Percentiles rank a stretch among this genome's conserved stretches.
These are phyloP conservation scores for Venturia effusa DNA, from an alignment of 2,329 filamentous ascomycete species.

Conservation along the genomic window DNA sequence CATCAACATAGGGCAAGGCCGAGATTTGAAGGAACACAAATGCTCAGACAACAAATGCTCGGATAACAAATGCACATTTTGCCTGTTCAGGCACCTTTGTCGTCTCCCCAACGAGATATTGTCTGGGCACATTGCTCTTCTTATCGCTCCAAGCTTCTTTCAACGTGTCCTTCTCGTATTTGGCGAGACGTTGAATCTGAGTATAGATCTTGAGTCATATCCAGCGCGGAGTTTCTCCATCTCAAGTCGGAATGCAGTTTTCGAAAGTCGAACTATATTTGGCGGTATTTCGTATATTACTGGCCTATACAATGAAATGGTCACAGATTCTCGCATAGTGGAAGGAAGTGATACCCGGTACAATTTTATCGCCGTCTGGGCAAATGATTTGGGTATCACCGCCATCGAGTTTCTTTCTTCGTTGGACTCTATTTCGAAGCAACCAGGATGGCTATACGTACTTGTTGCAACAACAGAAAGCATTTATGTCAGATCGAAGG, in stretches of 20 bases:
- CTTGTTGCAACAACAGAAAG: background rate
- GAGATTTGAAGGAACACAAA: slow-evolving; percentile 13
- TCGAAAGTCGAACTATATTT: background rate
- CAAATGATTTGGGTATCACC: background rate
- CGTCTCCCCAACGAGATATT: background rate
- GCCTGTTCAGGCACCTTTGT: too few relatives aligned
- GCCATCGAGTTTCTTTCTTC: background rate
- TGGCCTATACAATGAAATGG: background rate
- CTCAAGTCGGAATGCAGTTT: background rate
- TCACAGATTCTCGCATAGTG: background rate
- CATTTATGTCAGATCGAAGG: background rate
- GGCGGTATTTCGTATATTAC: background rate
- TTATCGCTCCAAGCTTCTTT: background rate
- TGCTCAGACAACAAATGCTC: slow-evolving; percentile 10
- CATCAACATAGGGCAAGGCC: background rate
- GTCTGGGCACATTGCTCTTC: background rate
- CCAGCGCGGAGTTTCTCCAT: background rate
- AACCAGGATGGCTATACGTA: background rate
- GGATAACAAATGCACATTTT: too few relatives aligned
- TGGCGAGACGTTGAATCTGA: background rate
- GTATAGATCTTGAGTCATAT: background rate
- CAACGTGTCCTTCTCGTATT: background rate
- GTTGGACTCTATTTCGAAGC: background rate
- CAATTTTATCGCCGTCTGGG: background rate
- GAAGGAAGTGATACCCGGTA: background rate